Percentiles rank a stretch among this genome's conserved stretches.
Evolutionary conservation across 176 grass and related monocot species (phyloP).

Genomic region (Calamus simplicifolius): DNA sequence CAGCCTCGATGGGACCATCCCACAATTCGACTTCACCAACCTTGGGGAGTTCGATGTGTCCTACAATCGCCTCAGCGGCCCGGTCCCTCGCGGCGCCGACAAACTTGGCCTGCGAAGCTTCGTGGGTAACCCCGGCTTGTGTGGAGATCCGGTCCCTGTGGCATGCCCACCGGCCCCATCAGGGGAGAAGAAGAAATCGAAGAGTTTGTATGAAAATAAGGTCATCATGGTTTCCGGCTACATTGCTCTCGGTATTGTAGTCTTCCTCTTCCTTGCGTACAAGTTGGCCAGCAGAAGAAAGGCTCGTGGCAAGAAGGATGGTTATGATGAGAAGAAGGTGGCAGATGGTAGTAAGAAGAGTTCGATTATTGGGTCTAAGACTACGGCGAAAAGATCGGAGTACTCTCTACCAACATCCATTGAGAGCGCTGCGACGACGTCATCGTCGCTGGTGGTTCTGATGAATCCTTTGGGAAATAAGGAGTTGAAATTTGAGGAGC

Average conservation of each 20-base stretch:
- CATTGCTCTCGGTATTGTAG: slow-evolving; percentile 27
- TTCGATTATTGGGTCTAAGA: slow-evolving; percentile 20
- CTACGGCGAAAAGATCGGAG: slow-evolving; percentile 20
- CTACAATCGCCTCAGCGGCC: slow-evolving; percentile 38
- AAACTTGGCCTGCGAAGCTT: background rate
- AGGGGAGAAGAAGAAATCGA: background rate
- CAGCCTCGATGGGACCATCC: slow-evolving; percentile 32
- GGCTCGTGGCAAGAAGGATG: slow-evolving; percentile 12
- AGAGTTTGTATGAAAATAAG: background rate
- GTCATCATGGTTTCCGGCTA: slow-evolving; percentile 39
- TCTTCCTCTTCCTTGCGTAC: slow-evolving; percentile 25
- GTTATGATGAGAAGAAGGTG: background rate
- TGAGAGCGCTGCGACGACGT: background rate
- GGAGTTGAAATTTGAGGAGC: slow-evolving; percentile 51
- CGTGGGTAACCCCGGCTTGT: slow-evolving; percentile 31
- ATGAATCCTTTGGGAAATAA: slow-evolving; percentile 12
- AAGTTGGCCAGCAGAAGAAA: slow-evolving; percentile 24
- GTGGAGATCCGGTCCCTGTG: background rate
- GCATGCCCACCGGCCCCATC: background rate
- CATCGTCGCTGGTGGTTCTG: background rate
- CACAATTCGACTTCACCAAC: slow-evolving; percentile 18
- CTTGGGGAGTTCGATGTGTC: slow-evolving; percentile 9
- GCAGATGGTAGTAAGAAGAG: background rate
- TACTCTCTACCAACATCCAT: slow-evolving; percentile 9
- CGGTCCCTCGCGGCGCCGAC: slow-evolving; percentile 9